These are phyloP conservation scores for Talaromyces sp. DNA, from an alignment of 2,329 filamentous ascomycete species.

Conservation along the genomic window DNA sequence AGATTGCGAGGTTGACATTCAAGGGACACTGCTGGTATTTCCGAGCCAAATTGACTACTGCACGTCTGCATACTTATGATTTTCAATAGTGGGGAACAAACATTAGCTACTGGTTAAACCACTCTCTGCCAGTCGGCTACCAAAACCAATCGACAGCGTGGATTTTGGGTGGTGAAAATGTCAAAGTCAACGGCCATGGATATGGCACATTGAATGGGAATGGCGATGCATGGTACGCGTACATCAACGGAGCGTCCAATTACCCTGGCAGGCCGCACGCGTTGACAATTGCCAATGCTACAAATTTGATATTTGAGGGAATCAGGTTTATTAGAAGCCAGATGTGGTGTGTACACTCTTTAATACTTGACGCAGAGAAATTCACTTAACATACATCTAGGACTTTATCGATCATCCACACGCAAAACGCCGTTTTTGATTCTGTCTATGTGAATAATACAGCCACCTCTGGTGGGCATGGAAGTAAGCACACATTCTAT, in stretches of 20 bases:
- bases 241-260: constrained; percentile 21
- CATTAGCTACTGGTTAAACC: constrained; percentile 46
- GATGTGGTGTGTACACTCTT: constrained; percentile 46
- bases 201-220: constrained; percentile 44
- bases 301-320: constrained; percentile 13
- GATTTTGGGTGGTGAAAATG: constrained; percentile 46
- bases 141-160: constrained; percentile 49
- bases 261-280: constrained; percentile 26
- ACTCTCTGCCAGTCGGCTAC: constrained; percentile 44
- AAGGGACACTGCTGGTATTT: constrained; percentile 43
- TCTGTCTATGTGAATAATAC: constrained; percentile 51
- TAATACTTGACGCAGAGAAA: neutral
- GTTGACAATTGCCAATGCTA: constrained; percentile 18
- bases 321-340: constrained; percentile 45
- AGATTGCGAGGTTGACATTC: constrained; percentile 46
- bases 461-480: neutral
- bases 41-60: neutral
- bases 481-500: neutral
- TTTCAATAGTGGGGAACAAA: constrained; percentile 28
- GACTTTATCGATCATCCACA: constrained; percentile 51
- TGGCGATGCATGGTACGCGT: constrained; percentile 41
- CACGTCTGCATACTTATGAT: neutral
- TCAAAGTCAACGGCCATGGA: constrained; percentile 47
- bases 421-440: constrained; percentile 43
- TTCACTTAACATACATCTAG: constrained; percentile 3